Evolutionary conservation across 495 filamentous ascomycete genomes (phyloP).

Genomic region (Extremus antarcticus): DNA sequence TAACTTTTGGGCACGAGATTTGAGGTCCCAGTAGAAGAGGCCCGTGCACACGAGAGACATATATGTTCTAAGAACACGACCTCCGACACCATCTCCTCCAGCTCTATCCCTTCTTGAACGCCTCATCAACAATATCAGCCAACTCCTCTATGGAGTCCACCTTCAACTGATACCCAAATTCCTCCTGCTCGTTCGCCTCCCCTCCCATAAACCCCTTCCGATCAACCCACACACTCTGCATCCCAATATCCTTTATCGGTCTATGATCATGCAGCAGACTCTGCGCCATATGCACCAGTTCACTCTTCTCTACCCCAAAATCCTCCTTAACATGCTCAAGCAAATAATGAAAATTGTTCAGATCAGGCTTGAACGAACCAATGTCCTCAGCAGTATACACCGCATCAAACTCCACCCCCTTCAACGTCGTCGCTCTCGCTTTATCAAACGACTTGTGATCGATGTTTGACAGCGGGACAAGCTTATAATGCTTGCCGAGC

Average conservation of each 20-base stretch:
- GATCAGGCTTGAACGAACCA: constrained; percentile 63
- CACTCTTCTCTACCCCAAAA: constrained; percentile 42
- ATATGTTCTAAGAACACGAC: too few relatives aligned
- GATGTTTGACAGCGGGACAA: constrained; percentile 64
- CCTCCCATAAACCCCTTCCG: constrained; percentile 38
- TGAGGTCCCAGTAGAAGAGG: neutral
- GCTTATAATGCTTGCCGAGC: constrained; percentile 52
- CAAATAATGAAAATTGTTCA: constrained; percentile 57
- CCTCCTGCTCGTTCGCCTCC: constrained; percentile 29
- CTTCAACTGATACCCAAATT: constrained; percentile 43
- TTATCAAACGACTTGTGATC: constrained; percentile 49
- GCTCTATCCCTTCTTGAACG: constrained; percentile 7
- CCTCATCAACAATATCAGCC: constrained; percentile 54
- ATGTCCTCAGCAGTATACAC: constrained; percentile 67
- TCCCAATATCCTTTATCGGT: constrained; percentile 49
- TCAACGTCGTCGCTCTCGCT: constrained; percentile 41
- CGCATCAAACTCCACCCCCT: constrained; percentile 48
- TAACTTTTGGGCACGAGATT: too few relatives aligned
- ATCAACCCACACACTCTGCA: constrained; percentile 62
- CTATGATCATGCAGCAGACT: constrained; percentile 63
- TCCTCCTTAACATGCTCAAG: constrained; percentile 41
- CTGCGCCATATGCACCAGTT: constrained; percentile 59
- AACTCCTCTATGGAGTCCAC: constrained; percentile 62
- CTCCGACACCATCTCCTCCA: neutral
- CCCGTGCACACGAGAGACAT: neutral